A percentile compares a stretch with the other conserved stretches of the same genome.
Evolutionary conservation across 805 yeast species (phyloP).

Genomic region (Nakazawaea ambrosiae): DNA sequence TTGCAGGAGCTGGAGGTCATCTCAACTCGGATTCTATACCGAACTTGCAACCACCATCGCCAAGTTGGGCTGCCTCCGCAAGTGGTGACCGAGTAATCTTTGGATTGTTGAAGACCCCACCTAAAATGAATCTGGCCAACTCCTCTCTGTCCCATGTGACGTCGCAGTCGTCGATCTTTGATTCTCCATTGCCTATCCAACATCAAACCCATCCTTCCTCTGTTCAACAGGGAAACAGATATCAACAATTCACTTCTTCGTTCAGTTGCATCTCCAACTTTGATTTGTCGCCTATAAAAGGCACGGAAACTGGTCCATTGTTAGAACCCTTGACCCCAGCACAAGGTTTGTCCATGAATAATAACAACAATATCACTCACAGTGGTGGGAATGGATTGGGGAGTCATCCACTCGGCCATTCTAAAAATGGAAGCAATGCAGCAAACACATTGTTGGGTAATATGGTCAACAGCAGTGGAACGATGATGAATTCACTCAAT

Average conservation of each 20-base stretch:
- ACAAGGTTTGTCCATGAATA: conserved; percentile 3
- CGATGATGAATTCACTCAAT: conserved; percentile 2
- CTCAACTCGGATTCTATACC: conserved; percentile 22
- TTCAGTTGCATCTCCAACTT: conserved; percentile 61
- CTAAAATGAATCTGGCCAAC: conserved; percentile 23
- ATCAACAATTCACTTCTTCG: conserved; percentile 44
- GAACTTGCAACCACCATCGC: conserved; percentile 29
- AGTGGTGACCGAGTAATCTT: conserved; percentile 30
- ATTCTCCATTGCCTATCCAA: conserved; percentile 20
- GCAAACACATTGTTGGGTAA: background rate
- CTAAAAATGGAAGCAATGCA: background rate
- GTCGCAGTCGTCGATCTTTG: conserved; percentile 8
- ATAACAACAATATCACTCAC: background rate
- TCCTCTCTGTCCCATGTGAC: conserved; percentile 15
- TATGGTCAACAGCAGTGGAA: background rate
- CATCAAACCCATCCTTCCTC: conserved; percentile 25
- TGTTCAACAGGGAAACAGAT: background rate
- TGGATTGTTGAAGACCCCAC: conserved; percentile 14
- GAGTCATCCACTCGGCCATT: background rate
- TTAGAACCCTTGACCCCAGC: conserved; percentile 60
- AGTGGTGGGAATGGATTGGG: background rate
- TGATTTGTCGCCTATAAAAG: conserved; percentile 54
- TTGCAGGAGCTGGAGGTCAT: conserved; percentile 15
- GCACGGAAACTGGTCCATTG: conserved; percentile 56
- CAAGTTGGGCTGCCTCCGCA: conserved; percentile 35